Evolutionary conservation across 495 filamentous ascomycete species (phyloP), one percentile per base, ranked within the genome.

Genomic region (Cladorrhinum samala): DNA sequence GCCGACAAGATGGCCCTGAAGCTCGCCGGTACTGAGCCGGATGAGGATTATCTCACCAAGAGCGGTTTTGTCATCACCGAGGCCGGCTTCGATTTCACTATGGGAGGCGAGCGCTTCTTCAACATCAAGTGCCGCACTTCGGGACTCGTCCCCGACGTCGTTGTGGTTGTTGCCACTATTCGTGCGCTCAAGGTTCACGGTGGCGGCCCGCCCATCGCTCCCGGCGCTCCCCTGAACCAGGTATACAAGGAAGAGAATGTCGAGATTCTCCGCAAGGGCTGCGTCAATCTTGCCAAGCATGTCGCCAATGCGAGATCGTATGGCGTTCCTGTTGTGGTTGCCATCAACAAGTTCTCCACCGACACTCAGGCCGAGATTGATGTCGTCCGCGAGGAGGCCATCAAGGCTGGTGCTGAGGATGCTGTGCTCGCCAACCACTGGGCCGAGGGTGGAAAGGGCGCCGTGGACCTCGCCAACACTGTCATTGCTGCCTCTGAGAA

Each of bases 51-150:
- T 61, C 74, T 84, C 24, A 75, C 83, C 60, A 95, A 94, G 76
- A 81, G 86, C 13, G 93, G 93, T 7, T 96, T 93, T 52, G 91
- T 95, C n/a, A 84, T 98, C 46, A 98, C 93, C 9, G 93, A 98
- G 70, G 92, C 93, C 42, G 93, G 93, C 8, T 98, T 98, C 69
- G 93, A 98, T 69, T 98, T 98, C 73, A 96, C 93, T 46, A 98
- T 98, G 93, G 93, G 93, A 54, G 93, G 93, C 48, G 93, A 98
- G 78, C 86, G 93, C 24, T 98, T 98, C 79, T 96, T 98, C 83
- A 96, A 98, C 73, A 97, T 98, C 74, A 98, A 98, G 79, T 97
- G 93, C 75, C 85, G 93, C 42, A 89, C 89, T 25, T 95, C 90
- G 14, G 93, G 93, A 17, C 79, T 98, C 37, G 83, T 87, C 1